These are phyloP conservation scores for Xylaria digitata DNA, from an alignment of 2,329 filamentous ascomycete genomes.

Conservation along the genomic window DNA sequence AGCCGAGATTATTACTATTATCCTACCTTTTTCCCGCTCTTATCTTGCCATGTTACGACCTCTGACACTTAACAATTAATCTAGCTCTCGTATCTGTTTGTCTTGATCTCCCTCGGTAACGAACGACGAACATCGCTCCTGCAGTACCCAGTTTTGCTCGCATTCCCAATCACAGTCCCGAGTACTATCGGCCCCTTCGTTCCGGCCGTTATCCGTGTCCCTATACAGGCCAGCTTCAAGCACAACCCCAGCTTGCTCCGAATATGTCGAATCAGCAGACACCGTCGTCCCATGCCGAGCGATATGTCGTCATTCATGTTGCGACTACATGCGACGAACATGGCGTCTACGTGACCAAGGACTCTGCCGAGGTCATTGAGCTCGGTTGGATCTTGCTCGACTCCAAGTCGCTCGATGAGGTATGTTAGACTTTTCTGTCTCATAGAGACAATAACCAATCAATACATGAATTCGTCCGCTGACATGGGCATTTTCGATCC, in stretches of 20 bases:
- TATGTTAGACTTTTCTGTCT: constrained; percentile 57
- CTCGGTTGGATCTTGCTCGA: constrained; percentile 97
- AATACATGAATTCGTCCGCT: constrained; percentile 11
- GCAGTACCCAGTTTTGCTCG: constrained; percentile 12
- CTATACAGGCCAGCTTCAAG: constrained; percentile 36
- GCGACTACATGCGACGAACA: constrained; percentile 99
- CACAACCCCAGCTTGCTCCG: constrained; percentile 31
- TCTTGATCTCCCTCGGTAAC: constrained; percentile 10
- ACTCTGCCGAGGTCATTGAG: constrained; percentile 99
- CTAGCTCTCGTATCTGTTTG: constrained; percentile 26
- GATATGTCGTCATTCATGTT: constrained; percentile 98
- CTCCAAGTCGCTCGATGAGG: constrained; percentile 91
- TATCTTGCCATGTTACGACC: constrained; percentile 6
- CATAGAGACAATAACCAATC: background rate
- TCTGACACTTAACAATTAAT: constrained; percentile 28
- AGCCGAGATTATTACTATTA: constrained; percentile 18
- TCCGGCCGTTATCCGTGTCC: constrained; percentile 36
- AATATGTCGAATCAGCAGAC: constrained; percentile 61
- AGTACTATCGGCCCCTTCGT: constrained; percentile 21
- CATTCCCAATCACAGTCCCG: constrained; percentile 4
- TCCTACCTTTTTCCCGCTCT: background rate
- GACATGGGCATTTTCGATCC: constrained; percentile 14
- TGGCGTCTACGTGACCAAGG: constrained; percentile 98
- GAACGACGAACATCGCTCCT: constrained; percentile 24
- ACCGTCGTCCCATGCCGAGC: constrained; percentile 81